Percentiles rank a stretch among this genome's conserved stretches.
Conservation (phyloP, 2,329 filamentous ascomycete species). For the Colletotrichum camelliae region DNA sequence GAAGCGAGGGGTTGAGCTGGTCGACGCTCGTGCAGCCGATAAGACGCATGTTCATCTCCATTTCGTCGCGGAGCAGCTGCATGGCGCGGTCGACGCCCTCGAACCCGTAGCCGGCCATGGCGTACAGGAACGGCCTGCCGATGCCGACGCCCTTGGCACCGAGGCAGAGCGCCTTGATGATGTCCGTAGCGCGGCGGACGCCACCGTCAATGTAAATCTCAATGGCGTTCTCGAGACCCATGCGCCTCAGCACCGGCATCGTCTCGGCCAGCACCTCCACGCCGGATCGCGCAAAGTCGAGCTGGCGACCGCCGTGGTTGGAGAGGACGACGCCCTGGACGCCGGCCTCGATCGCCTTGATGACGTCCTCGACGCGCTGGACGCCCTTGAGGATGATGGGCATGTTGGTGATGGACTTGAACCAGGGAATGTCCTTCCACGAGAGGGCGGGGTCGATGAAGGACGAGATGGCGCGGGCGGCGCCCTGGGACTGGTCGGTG, state of each 20-base stretch:
- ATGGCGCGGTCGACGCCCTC: slow-evolving; percentile 90
- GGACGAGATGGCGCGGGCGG: slow-evolving; percentile 90
- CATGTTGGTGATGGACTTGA: slow-evolving; percentile 87
- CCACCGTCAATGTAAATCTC: slow-evolving; percentile 94
- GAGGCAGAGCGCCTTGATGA: slow-evolving; percentile 92
- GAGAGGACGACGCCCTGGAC: slow-evolving; percentile 91
- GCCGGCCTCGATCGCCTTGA: slow-evolving; percentile 81
- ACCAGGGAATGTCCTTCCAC: slow-evolving; percentile 96
- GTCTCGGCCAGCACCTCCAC: slow-evolving; percentile 93
- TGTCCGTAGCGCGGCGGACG: slow-evolving; percentile 87
- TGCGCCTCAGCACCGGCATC: slow-evolving; percentile 81
- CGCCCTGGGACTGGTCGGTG: slow-evolving; percentile 89
- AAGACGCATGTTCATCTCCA: slow-evolving; percentile 98
- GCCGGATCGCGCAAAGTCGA: slow-evolving; percentile 88
- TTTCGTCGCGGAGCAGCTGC: slow-evolving; percentile 91
- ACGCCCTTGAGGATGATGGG: slow-evolving; percentile 97
- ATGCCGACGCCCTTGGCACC: slow-evolving; percentile 94
- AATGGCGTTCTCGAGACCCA: slow-evolving; percentile 75
- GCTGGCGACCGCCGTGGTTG: slow-evolving; percentile 94
- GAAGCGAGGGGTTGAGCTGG: slow-evolving; percentile 79
- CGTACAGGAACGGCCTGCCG: slow-evolving; percentile 91
- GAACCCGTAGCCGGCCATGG: slow-evolving; percentile 91
- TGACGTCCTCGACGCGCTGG: slow-evolving; percentile 93
- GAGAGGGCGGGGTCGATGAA: slow-evolving; percentile 96
- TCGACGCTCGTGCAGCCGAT: slow-evolving; percentile 79